Evolutionary conservation across 2,329 filamentous ascomycete species (phyloP), one percentile per base, ranked within the genome.

Genomic region (Penicillium sp.): DNA sequence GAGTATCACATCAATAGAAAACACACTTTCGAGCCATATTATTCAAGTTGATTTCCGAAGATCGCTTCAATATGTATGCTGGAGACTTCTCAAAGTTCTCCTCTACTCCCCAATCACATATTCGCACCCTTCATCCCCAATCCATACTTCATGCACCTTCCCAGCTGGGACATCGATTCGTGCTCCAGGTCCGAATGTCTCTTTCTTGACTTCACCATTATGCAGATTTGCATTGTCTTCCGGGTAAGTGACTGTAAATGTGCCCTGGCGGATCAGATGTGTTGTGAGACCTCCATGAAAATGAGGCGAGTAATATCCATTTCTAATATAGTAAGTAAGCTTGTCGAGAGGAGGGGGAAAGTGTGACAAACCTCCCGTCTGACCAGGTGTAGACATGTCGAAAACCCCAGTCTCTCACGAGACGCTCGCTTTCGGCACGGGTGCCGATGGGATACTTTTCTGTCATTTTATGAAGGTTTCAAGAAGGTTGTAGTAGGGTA

Each of bases 291-390:
- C 82, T 2, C 72, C 68, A 70, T 89, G 87, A 3, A 76, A 78
- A 72, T 89, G 87, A 9, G 86, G 86, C 19, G 85, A 77, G 71
- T 89, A 89, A 70, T 89, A 77, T 15, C 85, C 81, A 66, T 87
- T 84, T 51, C 85, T 87, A 47, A 5, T 19, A 24, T 30, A 4
- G n/a, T 44, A 12, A 37, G 51, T 30, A 49, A n/a, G 45, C 30
- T 38, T 38, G 30, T 37, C 12, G 19, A 26, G 19, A n/a, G 38
- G 30, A 12, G 2, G 17, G 15, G 15, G 7, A 13, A 3, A n/a
- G 13, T 5, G 24, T 30, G 26, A 62, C 64, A 38, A 79, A 86
- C 85, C 84, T 83, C 53, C 82, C 75, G 72, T 88, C 86, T 1
- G 81, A 82, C 86, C 86, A 88, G 4, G 86, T 88, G 68, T 88